These are phyloP conservation scores for Stachybotrys echinatus DNA, from an alignment of 2,329 filamentous ascomycete species.

Conservation along the genomic window DNA sequence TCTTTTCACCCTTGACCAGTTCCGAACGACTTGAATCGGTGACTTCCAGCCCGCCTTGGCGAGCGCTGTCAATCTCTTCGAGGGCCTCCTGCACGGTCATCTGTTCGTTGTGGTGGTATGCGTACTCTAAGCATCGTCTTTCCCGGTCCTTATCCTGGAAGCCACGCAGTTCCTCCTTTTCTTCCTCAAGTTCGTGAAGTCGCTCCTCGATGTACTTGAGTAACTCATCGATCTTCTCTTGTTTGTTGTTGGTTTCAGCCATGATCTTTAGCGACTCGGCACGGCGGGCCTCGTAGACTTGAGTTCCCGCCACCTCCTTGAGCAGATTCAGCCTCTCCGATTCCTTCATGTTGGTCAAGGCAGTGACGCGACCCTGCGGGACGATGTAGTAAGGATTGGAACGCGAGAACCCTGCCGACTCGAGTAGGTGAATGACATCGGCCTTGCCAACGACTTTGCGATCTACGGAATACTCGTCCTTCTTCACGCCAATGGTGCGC, in stretches of 20 bases:
- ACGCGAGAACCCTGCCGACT: constrained; percentile 92
- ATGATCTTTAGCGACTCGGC: constrained; percentile 94
- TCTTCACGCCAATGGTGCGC: constrained; percentile 93
- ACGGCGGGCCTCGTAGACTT: constrained; percentile 90
- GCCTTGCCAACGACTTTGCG: constrained; percentile 92
- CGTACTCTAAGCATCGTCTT: constrained; percentile 87
- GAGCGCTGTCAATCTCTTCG: constrained; percentile 74
- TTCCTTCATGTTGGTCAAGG: constrained; percentile 98
- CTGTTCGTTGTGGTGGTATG: constrained; percentile 87
- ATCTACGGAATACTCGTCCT: constrained; percentile 97
- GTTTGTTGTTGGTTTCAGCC: constrained; percentile 92
- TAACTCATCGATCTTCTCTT: constrained; percentile 88
- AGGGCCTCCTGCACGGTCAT: constrained; percentile 70
- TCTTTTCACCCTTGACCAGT: constrained; percentile 73
- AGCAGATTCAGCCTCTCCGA: constrained; percentile 81
- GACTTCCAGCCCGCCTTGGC: constrained; percentile 77
- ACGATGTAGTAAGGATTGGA: constrained; percentile 99
- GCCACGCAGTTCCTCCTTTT: constrained; percentile 90
- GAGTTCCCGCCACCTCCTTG: constrained; percentile 97
- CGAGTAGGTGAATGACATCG: constrained; percentile 91
- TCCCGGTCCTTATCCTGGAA: constrained; percentile 96
- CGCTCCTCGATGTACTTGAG: constrained; percentile 89
- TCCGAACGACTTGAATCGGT: constrained; percentile 74
- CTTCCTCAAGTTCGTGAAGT: constrained; percentile 84
- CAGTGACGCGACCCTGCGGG: constrained; percentile 91